A percentile compares a stretch with the other conserved stretches of the same genome.
Conservation (phyloP, 169 alveolate species). For the Neospora caninum region DNA sequence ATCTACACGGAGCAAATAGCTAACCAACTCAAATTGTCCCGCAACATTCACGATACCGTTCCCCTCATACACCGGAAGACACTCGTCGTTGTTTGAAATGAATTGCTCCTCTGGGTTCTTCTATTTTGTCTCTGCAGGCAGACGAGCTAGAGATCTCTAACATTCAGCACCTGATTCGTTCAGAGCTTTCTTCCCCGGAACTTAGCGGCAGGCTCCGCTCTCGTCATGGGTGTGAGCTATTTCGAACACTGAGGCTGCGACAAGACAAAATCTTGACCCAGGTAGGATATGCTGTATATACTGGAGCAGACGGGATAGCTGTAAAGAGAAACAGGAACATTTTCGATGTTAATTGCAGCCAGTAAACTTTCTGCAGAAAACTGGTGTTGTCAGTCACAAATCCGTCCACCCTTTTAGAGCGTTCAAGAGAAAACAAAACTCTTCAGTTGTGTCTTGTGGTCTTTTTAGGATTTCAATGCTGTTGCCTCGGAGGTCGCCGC, state of each 20-base stretch:
- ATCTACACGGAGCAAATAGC: no score
- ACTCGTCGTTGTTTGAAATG: no score
- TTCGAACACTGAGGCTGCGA: not conserved
- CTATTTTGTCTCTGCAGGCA: not conserved
- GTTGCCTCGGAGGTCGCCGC: slow-evolving; percentile 38
- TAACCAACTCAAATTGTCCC: no score
- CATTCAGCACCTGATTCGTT: not conserved
- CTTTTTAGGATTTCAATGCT: not conserved
- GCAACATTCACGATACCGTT: no score
- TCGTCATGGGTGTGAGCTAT: slow-evolving; percentile 5
- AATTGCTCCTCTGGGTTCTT: not conserved
- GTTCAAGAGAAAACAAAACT: not conserved
- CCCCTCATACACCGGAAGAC: no score
- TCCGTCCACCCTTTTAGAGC: not conserved
- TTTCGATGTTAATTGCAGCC: not conserved
- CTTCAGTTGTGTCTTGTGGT: not conserved
- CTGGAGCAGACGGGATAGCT: not conserved
- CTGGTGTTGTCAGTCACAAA: not conserved
- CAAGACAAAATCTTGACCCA: not conserved
- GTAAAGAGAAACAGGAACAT: not conserved
- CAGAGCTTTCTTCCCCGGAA: not conserved
- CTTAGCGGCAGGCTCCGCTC: not conserved
- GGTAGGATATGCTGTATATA: not conserved
- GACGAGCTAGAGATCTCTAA: not conserved
- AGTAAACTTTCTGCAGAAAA: not conserved